phyloP scores from a whole-genome alignment of 2,329 filamentous ascomycete genomes.

The Trichoderma polysporum region DNA sequence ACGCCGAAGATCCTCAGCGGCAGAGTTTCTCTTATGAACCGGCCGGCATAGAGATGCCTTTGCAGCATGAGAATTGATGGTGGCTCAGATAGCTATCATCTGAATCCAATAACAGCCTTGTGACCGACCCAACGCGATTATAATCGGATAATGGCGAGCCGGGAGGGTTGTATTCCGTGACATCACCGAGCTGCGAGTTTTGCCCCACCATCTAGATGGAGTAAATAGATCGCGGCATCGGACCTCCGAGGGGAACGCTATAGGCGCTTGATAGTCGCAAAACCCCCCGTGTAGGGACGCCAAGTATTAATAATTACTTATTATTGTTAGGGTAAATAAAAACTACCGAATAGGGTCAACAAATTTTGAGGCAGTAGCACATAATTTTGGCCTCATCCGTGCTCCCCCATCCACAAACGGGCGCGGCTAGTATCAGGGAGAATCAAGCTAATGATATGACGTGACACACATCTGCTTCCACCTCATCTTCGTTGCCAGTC shows the following conservation, averaged over 20 bases:
- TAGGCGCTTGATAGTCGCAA: neutral
- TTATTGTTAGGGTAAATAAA: neutral
- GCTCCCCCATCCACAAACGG: neutral
- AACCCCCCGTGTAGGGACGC: neutral
- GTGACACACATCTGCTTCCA: neutral
- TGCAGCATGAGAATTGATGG: constrained; percentile 8
- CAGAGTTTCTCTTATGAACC: constrained; percentile 10
- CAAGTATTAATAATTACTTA: neutral
- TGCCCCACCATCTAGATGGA: constrained; percentile 2
- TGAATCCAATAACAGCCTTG: neutral
- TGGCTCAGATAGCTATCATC: neutral
- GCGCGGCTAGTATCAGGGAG: neutral
- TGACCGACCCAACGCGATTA: neutral
- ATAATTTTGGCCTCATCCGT: neutral
- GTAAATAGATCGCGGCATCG: neutral
- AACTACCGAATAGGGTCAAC: neutral
- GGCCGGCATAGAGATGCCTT: neutral
- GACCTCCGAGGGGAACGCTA: neutral
- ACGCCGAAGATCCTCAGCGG: constrained; percentile 38
- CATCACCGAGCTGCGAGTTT: constrained; percentile 12
- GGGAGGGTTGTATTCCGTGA: constrained; percentile 1
- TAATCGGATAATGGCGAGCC: constrained; percentile 2
- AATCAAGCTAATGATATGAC: constrained; percentile 9
- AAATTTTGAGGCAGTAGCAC: neutral
- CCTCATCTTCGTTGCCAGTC: neutral